phyloP scores from a whole-genome alignment of 1,139 yeast genomes.

The Protomyces inouyei region DNA sequence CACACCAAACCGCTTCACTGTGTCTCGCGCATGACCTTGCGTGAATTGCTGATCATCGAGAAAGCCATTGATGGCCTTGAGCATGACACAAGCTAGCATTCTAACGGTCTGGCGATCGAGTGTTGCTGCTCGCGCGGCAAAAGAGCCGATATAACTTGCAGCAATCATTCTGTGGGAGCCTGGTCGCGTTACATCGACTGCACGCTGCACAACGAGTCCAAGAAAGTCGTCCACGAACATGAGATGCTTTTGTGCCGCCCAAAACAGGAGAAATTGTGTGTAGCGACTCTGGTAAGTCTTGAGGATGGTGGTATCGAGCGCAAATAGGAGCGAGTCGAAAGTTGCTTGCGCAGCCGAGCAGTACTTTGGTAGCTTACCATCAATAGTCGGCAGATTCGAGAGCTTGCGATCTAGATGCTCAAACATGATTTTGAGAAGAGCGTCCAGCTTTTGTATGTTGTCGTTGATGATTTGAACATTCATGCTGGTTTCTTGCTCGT shows the following conservation, averaged over 20 bases:
- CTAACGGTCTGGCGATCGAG: slow-evolving; percentile 67
- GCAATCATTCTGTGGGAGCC: slow-evolving; percentile 78
- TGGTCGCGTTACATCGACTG: slow-evolving; percentile 63
- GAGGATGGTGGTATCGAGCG: slow-evolving; percentile 42
- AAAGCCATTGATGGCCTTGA: slow-evolving; percentile 78
- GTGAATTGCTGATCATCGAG: slow-evolving; percentile 79
- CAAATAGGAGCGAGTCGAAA: slow-evolving; percentile 26
- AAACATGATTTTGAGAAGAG: slow-evolving; percentile 26
- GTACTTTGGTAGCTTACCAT: background rate
- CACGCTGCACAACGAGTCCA: slow-evolving; percentile 75
- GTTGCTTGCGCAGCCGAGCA: slow-evolving; percentile 11
- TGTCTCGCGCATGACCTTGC: slow-evolving; percentile 46
- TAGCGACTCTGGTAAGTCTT: slow-evolving; percentile 92
- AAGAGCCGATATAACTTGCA: slow-evolving; percentile 86
- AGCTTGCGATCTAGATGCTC: slow-evolving; percentile 27
- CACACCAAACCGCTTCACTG: slow-evolving; percentile 60
- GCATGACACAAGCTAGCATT: slow-evolving; percentile 70
- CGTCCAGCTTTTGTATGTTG: slow-evolving; percentile 28
- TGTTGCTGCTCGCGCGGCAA: slow-evolving; percentile 78
- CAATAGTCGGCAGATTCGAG: background rate
- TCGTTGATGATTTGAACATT: slow-evolving; percentile 26
- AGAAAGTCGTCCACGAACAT: slow-evolving; percentile 81
- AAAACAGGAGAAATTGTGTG: slow-evolving; percentile 78
- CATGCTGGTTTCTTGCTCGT: background rate
- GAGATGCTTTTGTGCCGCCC: slow-evolving; percentile 72